Percentiles rank a stretch among this genome's conserved stretches.
These are phyloP conservation scores for Dothiorella sarmentorum DNA, from an alignment of 2,329 filamentous ascomycete species.

Conservation along the genomic window DNA sequence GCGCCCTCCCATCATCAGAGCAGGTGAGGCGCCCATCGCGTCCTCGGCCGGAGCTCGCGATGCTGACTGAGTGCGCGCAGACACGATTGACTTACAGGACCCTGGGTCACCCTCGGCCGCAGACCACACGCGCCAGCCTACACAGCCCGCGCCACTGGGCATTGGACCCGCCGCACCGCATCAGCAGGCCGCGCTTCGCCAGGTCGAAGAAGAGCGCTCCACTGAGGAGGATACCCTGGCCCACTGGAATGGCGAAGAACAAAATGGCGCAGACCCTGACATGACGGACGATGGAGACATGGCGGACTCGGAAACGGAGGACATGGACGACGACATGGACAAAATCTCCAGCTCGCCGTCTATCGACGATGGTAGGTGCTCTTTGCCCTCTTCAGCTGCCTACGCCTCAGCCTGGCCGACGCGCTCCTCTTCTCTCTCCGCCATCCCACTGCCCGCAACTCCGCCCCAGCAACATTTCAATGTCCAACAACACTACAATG, in stretches of 20 bases:
- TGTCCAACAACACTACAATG: constrained; percentile 24
- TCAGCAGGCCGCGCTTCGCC: constrained; percentile 79
- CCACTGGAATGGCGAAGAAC: constrained; percentile 33
- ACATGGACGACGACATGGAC: constrained; percentile 89
- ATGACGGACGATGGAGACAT: constrained; percentile 48
- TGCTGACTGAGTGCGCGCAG: constrained; percentile 48
- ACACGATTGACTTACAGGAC: constrained; percentile 93
- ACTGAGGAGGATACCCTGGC: constrained; percentile 69
- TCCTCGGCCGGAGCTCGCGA: not conserved
- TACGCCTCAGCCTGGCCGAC: constrained; percentile 35
- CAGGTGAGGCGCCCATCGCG: constrained; percentile 41
- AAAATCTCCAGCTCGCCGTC: constrained; percentile 98
- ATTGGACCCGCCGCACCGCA: constrained; percentile 66
- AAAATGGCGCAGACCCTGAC: constrained; percentile 54
- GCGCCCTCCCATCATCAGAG: constrained; percentile 55
- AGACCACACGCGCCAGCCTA: constrained; percentile 64
- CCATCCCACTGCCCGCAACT: constrained; percentile 27
- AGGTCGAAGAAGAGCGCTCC: constrained; percentile 69
- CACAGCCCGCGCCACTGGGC: constrained; percentile 50
- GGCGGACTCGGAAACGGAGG: constrained; percentile 61
- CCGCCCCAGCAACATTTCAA: constrained; percentile 19
- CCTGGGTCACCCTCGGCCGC: constrained; percentile 77
- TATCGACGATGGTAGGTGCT: constrained; percentile 95
- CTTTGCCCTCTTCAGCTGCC: constrained; percentile 31
- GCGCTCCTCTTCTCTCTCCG: constrained; percentile 43